Conservation (phyloP, 1,284 basidiomycete species). For the Cystobasidiaceae sp. region DNA sequence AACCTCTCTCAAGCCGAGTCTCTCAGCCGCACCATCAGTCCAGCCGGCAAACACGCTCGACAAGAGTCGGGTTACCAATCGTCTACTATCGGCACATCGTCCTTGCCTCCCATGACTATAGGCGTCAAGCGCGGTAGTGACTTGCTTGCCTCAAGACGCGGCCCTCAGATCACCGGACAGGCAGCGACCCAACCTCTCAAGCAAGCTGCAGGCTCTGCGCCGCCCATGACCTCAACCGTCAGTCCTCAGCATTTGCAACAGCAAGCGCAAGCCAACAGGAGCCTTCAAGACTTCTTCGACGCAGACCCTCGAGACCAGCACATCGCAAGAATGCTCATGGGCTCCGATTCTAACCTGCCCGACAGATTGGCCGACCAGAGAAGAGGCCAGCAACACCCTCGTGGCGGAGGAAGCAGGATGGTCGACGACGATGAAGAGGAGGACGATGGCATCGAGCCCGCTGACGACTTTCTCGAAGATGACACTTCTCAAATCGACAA, state of each 20-base stretch:
- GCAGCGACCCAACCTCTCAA: not conserved
- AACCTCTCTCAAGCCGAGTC: not conserved
- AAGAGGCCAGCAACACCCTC: no score
- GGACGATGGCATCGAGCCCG: constrained; percentile 8
- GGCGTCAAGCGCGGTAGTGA: constrained; percentile 20
- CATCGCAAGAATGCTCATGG: not conserved
- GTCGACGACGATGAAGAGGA: not conserved
- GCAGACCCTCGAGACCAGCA: not conserved
- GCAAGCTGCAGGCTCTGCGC: constrained; percentile 2
- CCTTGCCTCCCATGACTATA: constrained; percentile 16
- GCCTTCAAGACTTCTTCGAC: not conserved
- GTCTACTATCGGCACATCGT: constrained; percentile 13
- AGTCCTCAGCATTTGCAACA: not conserved
- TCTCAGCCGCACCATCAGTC: not conserved
- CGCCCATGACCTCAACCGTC: not conserved
- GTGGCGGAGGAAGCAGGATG: not conserved
- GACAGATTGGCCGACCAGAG: no score
- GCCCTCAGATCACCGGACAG: constrained; percentile 4
- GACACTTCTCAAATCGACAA: constrained; percentile 8
- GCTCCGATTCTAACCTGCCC: not conserved
- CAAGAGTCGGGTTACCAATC: constrained; percentile 4
- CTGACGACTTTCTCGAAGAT: not conserved
- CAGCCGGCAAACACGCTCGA: not conserved
- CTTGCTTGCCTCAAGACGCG: constrained; percentile 13
- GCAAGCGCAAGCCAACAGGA: not conserved